Percentiles rank a stretch among this genome's conserved stretches.
Conservation (phyloP, 1,139 yeast genomes). For the Yamadazyma epiphylla region DNA sequence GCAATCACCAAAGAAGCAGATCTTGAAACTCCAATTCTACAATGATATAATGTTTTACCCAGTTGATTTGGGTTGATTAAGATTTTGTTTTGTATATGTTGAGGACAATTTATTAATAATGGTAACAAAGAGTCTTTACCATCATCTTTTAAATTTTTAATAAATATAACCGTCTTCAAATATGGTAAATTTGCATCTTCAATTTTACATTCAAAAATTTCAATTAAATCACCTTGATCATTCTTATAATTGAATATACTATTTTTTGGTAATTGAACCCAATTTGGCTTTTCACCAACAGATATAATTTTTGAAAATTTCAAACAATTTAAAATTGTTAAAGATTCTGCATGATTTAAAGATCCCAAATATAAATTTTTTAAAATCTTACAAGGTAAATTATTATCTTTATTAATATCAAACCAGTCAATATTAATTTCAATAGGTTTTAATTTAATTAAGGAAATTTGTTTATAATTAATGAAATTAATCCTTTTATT, state of each 20-base stretch:
- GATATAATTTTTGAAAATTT: constrained; percentile 26
- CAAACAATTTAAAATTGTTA: constrained; percentile 22
- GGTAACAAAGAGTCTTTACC: constrained; percentile 35
- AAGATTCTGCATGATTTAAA: constrained; percentile 31
- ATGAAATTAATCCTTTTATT: constrained; percentile 8
- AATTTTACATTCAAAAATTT: constrained; percentile 27
- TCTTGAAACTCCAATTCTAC: constrained; percentile 89
- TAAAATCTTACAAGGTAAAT: constrained; percentile 33
- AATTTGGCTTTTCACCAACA: constrained; percentile 35
- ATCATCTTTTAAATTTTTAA: constrained; percentile 38
- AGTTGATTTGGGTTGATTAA: constrained; percentile 19
- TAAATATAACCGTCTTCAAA: constrained; percentile 25
- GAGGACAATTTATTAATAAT: constrained; percentile 30
- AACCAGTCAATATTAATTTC: constrained; percentile 31
- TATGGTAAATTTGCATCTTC: constrained; percentile 15
- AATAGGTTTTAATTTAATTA: constrained; percentile 1
- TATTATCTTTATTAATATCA: constrained; percentile 26
- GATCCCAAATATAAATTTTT: constrained; percentile 34
- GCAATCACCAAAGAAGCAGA: constrained; percentile 91
- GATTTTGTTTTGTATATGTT: constrained; percentile 25
- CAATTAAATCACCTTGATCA: constrained; percentile 15
- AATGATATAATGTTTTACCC: constrained; percentile 68
- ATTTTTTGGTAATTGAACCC: constrained; percentile 22
- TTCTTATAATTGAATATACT: constrained; percentile 26
- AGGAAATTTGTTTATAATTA: constrained; percentile 6